Evolutionary conservation across 1,284 basidiomycete genomes (phyloP).

Genomic region (Ganoderma lingzhi): DNA sequence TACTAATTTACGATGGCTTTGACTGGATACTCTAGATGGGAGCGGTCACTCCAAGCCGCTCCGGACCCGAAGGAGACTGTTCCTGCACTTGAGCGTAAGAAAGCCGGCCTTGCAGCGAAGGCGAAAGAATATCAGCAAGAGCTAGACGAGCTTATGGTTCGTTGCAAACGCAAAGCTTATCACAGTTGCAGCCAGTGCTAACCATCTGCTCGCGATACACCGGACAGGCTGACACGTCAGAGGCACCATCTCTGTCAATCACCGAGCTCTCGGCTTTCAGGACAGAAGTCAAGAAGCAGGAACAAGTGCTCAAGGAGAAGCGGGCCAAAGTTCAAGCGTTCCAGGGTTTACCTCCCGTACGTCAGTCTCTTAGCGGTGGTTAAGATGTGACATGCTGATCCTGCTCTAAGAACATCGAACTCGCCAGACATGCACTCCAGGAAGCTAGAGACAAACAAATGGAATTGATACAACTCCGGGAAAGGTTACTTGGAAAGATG

Average conservation of each 20-base stretch:
- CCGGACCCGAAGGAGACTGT: conserved; percentile 39
- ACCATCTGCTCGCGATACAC: not conserved
- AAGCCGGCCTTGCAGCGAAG: conserved; percentile 49
- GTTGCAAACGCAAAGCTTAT: conserved; percentile 1
- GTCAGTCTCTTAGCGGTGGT: conserved; percentile 18
- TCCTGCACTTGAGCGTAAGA: conserved; percentile 45
- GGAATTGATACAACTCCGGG: conserved; percentile 53
- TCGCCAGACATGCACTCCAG: conserved; percentile 52
- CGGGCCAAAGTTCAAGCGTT: conserved; percentile 52
- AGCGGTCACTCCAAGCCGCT: conserved; percentile 39
- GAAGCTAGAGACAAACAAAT: conserved; percentile 51
- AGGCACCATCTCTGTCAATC: conserved; percentile 45
- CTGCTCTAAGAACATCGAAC: conserved; percentile 50
- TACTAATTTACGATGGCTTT: not conserved
- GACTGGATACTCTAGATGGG: conserved; percentile 46
- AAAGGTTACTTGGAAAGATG: conserved; percentile 55
- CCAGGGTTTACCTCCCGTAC: conserved; percentile 56
- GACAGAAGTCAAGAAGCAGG: conserved; percentile 45
- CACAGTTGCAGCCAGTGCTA: not conserved
- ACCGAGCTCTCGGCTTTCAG: conserved; percentile 47
- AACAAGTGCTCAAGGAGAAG: conserved; percentile 51
- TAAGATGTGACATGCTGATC: conserved; percentile 1
- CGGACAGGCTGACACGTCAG: conserved; percentile 43
- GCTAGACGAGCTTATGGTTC: conserved; percentile 46
- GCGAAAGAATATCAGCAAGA: conserved; percentile 55